These are phyloP conservation scores for Dictyostelium capitatum DNA, from an alignment of 78 protist genomes.

Conservation along the genomic window DNA sequence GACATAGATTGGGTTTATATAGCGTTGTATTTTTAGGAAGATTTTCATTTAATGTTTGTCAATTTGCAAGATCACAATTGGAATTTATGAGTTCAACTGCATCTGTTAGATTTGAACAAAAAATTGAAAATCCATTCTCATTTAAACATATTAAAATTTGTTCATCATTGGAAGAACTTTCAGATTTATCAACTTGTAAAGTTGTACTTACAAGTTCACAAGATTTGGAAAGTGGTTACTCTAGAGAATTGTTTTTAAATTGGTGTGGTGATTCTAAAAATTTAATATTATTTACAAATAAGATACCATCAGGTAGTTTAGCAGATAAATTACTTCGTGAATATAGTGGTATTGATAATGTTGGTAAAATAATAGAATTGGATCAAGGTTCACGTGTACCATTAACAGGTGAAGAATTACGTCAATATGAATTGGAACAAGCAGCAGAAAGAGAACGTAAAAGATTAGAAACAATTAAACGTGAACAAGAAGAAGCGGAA, in stretches of 20 bases:
- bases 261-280: constrained; percentile 60
- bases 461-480: not conserved
- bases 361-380: not conserved
- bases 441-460: constrained; percentile 22
- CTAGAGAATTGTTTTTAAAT: constrained; percentile 56
- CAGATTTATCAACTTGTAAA: not conserved
- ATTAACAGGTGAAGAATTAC: constrained; percentile 51
- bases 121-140: constrained; percentile 48
- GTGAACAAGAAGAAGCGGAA: constrained; percentile 47
- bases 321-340: not conserved
- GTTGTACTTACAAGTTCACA: constrained; percentile 52
- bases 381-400: constrained; percentile 30
- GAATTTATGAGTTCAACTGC: constrained; percentile 91
- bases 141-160: constrained; percentile 50
- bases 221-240: constrained; percentile 65
- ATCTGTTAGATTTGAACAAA: constrained; percentile 39
- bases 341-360: not conserved
- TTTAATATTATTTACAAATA: constrained; percentile 53
- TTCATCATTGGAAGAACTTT: constrained; percentile 6
- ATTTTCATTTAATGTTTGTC: constrained; percentile 64
- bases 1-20: constrained; percentile 34
- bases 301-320: constrained; percentile 19
- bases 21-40: constrained; percentile 67
- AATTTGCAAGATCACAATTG: constrained; percentile 81
- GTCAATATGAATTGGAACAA: constrained; percentile 18